phyloP scores from a whole-genome alignment of 2,329 filamentous ascomycete species.

The Apiospora malaysiana region DNA sequence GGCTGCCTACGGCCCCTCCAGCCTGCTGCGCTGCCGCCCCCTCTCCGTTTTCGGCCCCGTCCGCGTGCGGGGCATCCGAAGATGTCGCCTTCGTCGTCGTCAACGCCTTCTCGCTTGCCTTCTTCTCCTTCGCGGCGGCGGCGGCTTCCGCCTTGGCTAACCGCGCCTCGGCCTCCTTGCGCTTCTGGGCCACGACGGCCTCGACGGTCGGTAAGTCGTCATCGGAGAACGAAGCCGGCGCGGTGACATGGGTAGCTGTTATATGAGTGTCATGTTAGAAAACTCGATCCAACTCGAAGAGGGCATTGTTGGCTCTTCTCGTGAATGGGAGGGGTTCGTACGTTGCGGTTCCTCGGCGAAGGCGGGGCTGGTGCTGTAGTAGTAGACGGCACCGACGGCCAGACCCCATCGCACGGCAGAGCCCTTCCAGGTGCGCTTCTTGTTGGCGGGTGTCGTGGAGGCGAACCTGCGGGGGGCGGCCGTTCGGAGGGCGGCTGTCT shows the following conservation, averaged over 20 bases:
- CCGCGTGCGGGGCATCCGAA: slow-evolving; percentile 32
- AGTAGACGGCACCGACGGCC: slow-evolving; percentile 81
- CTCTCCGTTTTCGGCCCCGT: slow-evolving; percentile 32
- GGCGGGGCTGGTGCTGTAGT: slow-evolving; percentile 87
- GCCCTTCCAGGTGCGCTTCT: slow-evolving; percentile 83
- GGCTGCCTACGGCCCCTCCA: slow-evolving; percentile 41
- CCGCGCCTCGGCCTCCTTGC: slow-evolving; percentile 50
- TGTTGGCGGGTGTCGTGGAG: slow-evolving; percentile 64
- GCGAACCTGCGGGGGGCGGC: slow-evolving; percentile 55
- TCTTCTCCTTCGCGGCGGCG: slow-evolving; percentile 32
- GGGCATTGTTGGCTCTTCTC: neutral
- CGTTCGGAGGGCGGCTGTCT: slow-evolving; percentile 37
- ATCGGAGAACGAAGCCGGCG: slow-evolving; percentile 60
- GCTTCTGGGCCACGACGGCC: slow-evolving; percentile 69
- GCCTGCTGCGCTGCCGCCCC: too few species aligned
- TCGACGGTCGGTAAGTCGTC: slow-evolving; percentile 69
- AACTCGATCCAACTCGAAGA: neutral
- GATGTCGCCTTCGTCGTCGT: slow-evolving; percentile 33
- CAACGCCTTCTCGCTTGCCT: slow-evolving; percentile 32
- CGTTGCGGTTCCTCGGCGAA: slow-evolving; percentile 84
- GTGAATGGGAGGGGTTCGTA: slow-evolving; percentile 51
- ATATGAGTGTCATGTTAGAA: slow-evolving; percentile 21
- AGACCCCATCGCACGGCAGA: slow-evolving; percentile 75
- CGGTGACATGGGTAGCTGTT: slow-evolving; percentile 35
- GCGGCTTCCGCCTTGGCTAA: slow-evolving; percentile 38